Evolutionary conservation across 148 eudicot genomes (phyloP), one percentile per base, ranked within the genome.

Genomic region (Dianthus caryophyllus): DNA sequence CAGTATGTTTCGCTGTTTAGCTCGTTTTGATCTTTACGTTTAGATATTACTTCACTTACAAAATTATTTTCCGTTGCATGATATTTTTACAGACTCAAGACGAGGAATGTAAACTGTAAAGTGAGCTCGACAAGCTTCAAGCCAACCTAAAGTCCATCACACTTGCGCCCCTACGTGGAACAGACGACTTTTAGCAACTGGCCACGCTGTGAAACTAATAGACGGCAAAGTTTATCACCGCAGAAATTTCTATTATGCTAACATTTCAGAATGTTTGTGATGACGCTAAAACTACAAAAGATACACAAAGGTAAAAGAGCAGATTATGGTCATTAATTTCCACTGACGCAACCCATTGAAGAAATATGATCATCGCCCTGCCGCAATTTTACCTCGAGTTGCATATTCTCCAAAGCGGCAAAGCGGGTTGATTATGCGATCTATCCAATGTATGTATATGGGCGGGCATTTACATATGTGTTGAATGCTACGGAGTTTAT

Each of bases 271-370:
- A 65, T 31, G 59, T 74, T 61, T 73, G 73, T 69, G 61, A 53
- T 55, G 64, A 26, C 33, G 53, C 51, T 58, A 78, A 74, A 78
- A 78, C 62, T 69, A 77, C 78, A 59, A 59, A 56, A 62, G 66
- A 77, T 66, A 17, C 50, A 67, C n/a, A n/a, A n/a, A 41, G 18
- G 53, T 53, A 15, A 61, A 69, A 62, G 56, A 78, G 64, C 73
- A 24, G 64, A 75, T 52, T 60, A 48, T 61, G 64, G 50, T 73
- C 66, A 68, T 52, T 66, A 58, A 54, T 68, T 69, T 64, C 76
- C 31, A 43, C 48, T 52, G 61, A 64, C 68, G 74, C 75, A 67
- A 50, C 70, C 73, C 31, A 18, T 57, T 55, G 49, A 67, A 20
- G 53, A 59, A 38, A 33, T 27, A 22, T 47, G 48, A 41, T 43